phyloP scores from a whole-genome alignment of 139 green algal species.

The Haematococcus lacustris region DNA sequence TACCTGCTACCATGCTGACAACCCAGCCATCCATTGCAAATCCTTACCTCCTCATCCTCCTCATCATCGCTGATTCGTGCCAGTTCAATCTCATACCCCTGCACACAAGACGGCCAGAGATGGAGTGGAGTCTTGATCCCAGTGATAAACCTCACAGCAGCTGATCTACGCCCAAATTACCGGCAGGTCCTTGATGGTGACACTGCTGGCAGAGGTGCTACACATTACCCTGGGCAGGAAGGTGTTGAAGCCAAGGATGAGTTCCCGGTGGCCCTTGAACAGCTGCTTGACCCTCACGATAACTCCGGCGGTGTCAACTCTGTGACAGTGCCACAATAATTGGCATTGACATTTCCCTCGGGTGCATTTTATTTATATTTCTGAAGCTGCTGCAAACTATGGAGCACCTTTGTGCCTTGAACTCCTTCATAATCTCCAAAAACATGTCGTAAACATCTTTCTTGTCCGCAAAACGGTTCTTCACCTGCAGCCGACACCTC shows the following conservation, averaged over 20 bases:
- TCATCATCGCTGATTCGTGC: constrained; percentile 40
- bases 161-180: too few relatives aligned
- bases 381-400: too few relatives aligned
- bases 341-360: too few relatives aligned
- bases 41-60: constrained; percentile 28
- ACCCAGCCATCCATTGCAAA: neutral
- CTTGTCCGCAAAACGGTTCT: constrained; percentile 73
- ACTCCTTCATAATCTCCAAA: constrained; percentile 99
- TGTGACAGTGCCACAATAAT: too few relatives aligned
- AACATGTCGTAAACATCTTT: constrained; percentile 90
- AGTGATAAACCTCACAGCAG: too few relatives aligned
- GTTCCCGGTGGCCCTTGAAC: constrained; percentile 88
- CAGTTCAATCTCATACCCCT: constrained; percentile 75
- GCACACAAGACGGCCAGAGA: too few relatives aligned
- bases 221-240: constrained; percentile 86
- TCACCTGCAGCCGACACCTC: too few relatives aligned
- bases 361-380: too few relatives aligned
- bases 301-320: constrained; percentile 93
- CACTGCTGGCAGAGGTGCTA: too few relatives aligned
- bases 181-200: too few relatives aligned
- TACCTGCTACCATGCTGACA: neutral
- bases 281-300: constrained; percentile 92
- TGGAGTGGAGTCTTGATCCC: too few relatives aligned
- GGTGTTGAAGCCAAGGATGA: constrained; percentile 99
- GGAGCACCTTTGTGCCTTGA: constrained; percentile 92